A percentile compares a stretch with the other conserved stretches of the same genome.
Evolutionary conservation across 495 filamentous ascomycete species (phyloP).

Genomic region (Glonium stellatum): DNA sequence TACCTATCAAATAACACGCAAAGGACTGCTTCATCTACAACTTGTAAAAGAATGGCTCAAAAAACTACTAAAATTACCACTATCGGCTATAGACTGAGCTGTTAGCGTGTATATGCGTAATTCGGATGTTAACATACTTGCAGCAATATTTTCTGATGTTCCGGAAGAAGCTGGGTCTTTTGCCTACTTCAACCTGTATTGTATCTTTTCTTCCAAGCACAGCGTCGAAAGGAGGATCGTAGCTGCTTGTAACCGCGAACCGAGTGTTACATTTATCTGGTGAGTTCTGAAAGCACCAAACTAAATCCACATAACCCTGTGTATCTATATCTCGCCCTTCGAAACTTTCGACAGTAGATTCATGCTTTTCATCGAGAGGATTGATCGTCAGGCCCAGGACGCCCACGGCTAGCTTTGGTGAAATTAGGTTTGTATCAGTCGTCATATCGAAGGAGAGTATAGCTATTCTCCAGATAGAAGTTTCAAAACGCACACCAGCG

Average conservation of each 20-base stretch:
- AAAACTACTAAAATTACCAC: no score
- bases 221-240: background rate
- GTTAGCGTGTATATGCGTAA: no score
- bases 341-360: background rate
- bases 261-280: background rate
- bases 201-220: background rate
- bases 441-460: background rate
- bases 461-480: background rate
- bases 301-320: background rate
- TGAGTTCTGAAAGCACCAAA: background rate
- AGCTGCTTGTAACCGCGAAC: background rate
- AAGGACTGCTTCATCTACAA: no score
- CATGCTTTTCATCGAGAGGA: background rate
- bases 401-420: background rate
- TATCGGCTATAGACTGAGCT: no score
- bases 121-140: no score
- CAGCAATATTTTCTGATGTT: no score
- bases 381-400: background rate
- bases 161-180: no score
- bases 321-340: background rate
- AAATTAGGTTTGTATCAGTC: background rate
- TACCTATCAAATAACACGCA: no score
- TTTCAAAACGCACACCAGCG: no score
- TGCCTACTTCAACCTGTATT: no score
- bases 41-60: no score